phyloP scores from a whole-genome alignment of 768 basidiomycete species.

The Leccinum disarticulatum region DNA sequence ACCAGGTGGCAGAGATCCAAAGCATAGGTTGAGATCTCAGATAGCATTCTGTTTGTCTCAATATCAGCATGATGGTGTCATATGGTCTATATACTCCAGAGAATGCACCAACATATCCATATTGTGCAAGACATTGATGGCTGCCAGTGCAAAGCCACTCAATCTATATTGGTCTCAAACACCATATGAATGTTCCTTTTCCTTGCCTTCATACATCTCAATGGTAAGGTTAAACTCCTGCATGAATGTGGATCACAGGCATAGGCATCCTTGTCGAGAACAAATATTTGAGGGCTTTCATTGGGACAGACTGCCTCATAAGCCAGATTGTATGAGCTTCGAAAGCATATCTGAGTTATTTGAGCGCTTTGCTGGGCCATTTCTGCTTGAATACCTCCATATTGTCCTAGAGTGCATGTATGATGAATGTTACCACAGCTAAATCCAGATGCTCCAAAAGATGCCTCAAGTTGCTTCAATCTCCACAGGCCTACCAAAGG shows the following conservation, averaged over 20 bases:
- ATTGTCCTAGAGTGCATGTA: not conserved
- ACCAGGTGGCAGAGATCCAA: constrained; percentile 1
- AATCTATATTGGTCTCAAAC: constrained; percentile 6
- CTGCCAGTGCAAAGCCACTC: constrained; percentile 2
- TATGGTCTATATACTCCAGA: too few relatives aligned
- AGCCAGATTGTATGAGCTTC: constrained; percentile 1
- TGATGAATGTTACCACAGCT: not conserved
- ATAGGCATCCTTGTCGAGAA: constrained; percentile 2
- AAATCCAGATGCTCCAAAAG: not conserved
- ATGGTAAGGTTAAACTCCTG: not conserved
- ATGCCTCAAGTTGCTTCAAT: not conserved
- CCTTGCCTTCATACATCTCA: not conserved
- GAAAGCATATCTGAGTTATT: not conserved
- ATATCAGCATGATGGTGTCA: too few relatives aligned
- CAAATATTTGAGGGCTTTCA: not conserved
- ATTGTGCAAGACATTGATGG: not conserved
- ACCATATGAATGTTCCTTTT: constrained; percentile 5
- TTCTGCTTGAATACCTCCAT: constrained; percentile 1
- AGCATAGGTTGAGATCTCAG: constrained; percentile 1
- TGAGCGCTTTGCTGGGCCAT: not conserved
- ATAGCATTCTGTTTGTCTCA: not conserved
- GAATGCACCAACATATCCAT: not conserved
- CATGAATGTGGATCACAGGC: not conserved
- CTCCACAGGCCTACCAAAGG: not conserved
- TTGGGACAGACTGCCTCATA: constrained; percentile 1